Conservation (phyloP, 2,329 filamentous ascomycete genomes). For the Ophiocordyceps unilateralis region DNA sequence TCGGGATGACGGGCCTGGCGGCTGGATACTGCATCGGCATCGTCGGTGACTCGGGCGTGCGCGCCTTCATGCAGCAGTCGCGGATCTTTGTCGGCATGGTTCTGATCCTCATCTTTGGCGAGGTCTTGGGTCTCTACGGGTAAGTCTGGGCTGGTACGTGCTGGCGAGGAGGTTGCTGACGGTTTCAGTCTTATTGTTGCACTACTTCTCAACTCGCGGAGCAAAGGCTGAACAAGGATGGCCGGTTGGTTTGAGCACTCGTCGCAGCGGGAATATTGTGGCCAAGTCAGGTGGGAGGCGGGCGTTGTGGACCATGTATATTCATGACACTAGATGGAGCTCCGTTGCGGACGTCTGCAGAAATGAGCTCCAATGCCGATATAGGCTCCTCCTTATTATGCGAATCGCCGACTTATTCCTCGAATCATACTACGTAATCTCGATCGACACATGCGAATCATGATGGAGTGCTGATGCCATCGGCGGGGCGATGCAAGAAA, state of each 20-base stretch:
- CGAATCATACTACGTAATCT: not conserved
- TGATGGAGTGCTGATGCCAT: not conserved
- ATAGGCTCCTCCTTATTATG: not conserved
- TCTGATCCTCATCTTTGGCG: conserved; percentile 92
- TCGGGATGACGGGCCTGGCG: conserved; percentile 81
- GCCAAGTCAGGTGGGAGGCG: conserved; percentile 12
- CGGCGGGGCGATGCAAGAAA: not conserved
- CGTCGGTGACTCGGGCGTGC: conserved; percentile 85
- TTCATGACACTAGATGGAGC: conserved; percentile 14
- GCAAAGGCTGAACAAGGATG: conserved; percentile 32
- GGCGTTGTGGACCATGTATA: conserved; percentile 20
- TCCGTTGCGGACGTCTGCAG: conserved; percentile 3
- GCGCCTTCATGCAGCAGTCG: conserved; percentile 91
- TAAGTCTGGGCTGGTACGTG: conserved; percentile 26
- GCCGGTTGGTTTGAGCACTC: not conserved
- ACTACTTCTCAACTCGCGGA: conserved; percentile 82
- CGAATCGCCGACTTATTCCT: not conserved
- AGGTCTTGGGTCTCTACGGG: conserved; percentile 95
- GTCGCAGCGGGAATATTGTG: not conserved
- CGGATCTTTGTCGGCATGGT: conserved; percentile 98
- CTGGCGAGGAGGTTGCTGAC: conserved; percentile 1
- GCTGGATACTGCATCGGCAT: conserved; percentile 94
- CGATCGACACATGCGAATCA: not conserved
- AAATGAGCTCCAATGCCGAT: not conserved
- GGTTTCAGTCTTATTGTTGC: conserved; percentile 68